These are phyloP conservation scores for Dryadomyces quercus-mongolicae DNA, from an alignment of 2,329 filamentous ascomycete species.

Conservation along the genomic window DNA sequence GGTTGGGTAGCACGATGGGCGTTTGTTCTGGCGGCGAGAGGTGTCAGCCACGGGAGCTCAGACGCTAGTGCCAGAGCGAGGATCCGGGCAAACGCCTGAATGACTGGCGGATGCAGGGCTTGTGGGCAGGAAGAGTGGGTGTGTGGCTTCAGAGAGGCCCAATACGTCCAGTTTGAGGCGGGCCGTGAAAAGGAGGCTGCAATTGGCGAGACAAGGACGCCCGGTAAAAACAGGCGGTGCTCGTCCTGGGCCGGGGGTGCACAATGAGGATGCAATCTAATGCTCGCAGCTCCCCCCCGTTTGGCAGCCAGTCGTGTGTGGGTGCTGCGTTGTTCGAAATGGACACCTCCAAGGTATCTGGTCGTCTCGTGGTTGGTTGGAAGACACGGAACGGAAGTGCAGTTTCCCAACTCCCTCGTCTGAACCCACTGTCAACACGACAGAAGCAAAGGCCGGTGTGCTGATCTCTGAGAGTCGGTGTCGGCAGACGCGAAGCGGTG, in stretches of 20 bases:
- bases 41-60: background rate
- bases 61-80: background rate
- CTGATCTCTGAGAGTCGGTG: background rate
- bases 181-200: background rate
- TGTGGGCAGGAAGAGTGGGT: background rate
- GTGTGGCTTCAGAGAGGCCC: background rate
- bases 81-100: background rate
- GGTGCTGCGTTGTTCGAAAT: conserved; percentile 2
- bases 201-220: background rate
- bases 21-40: background rate
- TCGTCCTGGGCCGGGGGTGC: background rate
- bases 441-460: background rate
- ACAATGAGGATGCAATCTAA: background rate
- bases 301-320: conserved; percentile 1
- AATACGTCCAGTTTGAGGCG: background rate
- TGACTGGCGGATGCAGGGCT: background rate
- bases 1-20: background rate
- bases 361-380: background rate
- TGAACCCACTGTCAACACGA: background rate
- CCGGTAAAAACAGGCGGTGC: background rate
- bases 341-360: background rate
- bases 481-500: background rate
- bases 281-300: background rate
- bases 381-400: background rate
- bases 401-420: background rate